phyloP scores from a whole-genome alignment of 2,329 filamentous ascomycete species.

The Ceratocystiopsis minuta region DNA sequence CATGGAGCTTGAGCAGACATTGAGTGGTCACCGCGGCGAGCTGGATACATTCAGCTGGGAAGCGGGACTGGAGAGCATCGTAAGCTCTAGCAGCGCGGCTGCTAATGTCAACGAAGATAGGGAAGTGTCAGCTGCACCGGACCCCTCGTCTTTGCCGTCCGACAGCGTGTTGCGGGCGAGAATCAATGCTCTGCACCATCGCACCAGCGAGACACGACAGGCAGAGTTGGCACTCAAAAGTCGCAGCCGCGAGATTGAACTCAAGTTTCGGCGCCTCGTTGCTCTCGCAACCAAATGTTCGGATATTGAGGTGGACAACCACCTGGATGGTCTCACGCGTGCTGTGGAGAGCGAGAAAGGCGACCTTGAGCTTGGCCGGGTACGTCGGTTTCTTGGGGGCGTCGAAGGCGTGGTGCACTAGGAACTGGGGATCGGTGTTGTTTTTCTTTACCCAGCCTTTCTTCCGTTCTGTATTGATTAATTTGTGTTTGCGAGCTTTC shows the following conservation, averaged over 20 bases:
- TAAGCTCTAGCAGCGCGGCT: conserved; percentile 12
- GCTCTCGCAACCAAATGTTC: conserved; percentile 67
- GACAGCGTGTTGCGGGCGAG: conserved; percentile 45
- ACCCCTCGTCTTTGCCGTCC: conserved; percentile 22
- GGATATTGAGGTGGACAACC: conserved; percentile 61
- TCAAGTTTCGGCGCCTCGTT: conserved; percentile 77
- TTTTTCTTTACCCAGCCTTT: not conserved
- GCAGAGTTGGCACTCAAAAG: conserved; percentile 56
- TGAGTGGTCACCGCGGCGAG: conserved; percentile 19
- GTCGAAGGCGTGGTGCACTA: conserved; percentile 41
- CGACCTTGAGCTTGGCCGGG: conserved; percentile 57
- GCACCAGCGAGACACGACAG: conserved; percentile 48
- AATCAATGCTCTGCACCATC: conserved; percentile 49
- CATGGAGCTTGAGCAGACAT: conserved; percentile 25
- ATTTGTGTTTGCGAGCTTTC: not conserved
- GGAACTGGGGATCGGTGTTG: too few relatives aligned
- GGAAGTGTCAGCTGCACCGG: too few relatives aligned
- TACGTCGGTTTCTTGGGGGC: conserved; percentile 62
- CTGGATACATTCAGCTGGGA: conserved; percentile 34
- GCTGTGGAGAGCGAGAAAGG: conserved; percentile 78
- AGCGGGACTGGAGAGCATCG: conserved; percentile 29
- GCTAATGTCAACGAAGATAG: conserved; percentile 15
- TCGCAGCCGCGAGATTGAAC: conserved; percentile 66
- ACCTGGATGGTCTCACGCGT: conserved; percentile 61
- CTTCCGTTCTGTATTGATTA: too few relatives aligned